phyloP scores from a whole-genome alignment of 805 yeast genomes.

The Kodamaea kaohsiungensis region DNA sequence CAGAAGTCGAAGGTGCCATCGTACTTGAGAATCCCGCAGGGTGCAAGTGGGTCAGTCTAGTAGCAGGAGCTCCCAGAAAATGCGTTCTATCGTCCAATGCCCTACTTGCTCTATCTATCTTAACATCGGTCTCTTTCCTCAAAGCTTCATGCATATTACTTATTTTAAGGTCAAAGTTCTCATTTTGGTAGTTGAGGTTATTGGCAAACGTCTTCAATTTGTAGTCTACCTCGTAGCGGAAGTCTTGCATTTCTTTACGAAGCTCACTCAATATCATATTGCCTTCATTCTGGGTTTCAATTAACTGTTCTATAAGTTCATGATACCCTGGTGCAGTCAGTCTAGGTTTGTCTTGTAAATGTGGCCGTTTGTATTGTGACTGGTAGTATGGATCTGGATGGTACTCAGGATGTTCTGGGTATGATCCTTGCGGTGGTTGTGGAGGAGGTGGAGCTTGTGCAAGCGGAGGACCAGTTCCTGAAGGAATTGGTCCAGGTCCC shows the following conservation, averaged over 20 bases:
- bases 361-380: not conserved
- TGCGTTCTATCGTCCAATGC: not conserved
- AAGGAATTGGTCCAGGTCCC: not conserved
- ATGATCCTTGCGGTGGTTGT: not conserved
- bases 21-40: not conserved
- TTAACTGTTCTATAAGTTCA: constrained; percentile 7
- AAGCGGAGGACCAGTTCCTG: not conserved
- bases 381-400: not conserved
- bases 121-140: not conserved
- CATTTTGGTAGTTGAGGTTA: constrained; percentile 7
- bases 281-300: constrained; percentile 8
- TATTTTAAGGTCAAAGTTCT: constrained; percentile 7
- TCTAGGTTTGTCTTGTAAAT: not conserved
- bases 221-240: constrained; percentile 10
- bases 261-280: constrained; percentile 3
- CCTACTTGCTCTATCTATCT: not conserved
- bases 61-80: not conserved
- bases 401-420: not conserved
- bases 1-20: not conserved
- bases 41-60: not conserved
- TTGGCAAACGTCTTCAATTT: constrained; percentile 5
- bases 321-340: constrained; percentile 1
- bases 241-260: constrained; percentile 10
- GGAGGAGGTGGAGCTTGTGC: not conserved
- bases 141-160: constrained; percentile 2